Evolutionary conservation across 352 stramenopile genomes (phyloP).

Genomic region (Globisporangium viniferum): DNA sequence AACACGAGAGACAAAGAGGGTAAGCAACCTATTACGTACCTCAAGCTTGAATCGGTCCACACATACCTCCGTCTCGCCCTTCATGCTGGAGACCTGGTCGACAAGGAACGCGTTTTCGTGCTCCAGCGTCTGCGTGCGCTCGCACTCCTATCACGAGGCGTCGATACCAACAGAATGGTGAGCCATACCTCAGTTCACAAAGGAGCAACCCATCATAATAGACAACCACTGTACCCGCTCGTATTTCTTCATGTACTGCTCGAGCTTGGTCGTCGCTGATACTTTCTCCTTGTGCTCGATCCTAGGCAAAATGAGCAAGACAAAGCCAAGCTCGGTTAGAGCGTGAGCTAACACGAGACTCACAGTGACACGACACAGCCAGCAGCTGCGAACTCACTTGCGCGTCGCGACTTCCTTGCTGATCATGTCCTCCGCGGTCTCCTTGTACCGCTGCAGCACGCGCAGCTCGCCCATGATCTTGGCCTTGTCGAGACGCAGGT

Average conservation of each 20-base stretch:
- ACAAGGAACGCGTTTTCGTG: conserved; percentile 67
- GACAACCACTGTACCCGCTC: conserved; percentile 32
- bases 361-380: no score
- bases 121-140: conserved; percentile 52
- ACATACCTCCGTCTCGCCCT: conserved; percentile 59
- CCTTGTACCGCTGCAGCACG: conserved; percentile 73
- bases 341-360: no score
- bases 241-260: conserved; percentile 83
- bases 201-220: no score
- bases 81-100: conserved; percentile 69
- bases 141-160: conserved; percentile 36
- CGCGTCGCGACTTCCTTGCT: conserved; percentile 44
- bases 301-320: conserved; percentile 15
- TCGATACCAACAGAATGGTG: neutral
- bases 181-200: neutral
- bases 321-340: neutral
- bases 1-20: neutral
- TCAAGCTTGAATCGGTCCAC: neutral
- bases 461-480: conserved; percentile 65
- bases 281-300: conserved; percentile 73
- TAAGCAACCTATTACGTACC: neutral
- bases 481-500: conserved; percentile 62
- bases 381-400: conserved; percentile 33
- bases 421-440: conserved; percentile 66
- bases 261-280: conserved; percentile 53